Evolutionary conservation across 2,329 filamentous ascomycete species (phyloP).

Genomic region (Calonectria fujianensis): DNA sequence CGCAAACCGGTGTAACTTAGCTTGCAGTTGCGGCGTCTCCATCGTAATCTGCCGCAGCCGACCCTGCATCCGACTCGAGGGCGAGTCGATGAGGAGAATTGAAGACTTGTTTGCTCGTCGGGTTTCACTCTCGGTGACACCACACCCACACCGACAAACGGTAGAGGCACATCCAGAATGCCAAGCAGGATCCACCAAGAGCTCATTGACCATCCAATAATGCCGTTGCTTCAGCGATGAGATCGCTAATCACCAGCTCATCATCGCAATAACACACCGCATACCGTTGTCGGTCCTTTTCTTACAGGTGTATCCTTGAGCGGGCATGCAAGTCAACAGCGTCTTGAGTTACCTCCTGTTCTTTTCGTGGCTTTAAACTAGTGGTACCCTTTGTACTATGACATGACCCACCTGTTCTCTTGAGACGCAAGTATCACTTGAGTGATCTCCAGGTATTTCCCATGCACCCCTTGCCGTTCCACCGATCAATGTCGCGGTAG

Average conservation of each 20-base stretch:
- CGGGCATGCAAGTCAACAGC: neutral
- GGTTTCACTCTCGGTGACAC: neutral
- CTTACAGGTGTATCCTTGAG: neutral
- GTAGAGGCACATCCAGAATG: neutral
- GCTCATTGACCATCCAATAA: too few species aligned
- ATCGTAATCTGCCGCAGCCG: neutral
- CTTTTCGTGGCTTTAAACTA: neutral
- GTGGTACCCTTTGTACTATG: neutral
- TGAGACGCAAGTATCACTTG: too few species aligned
- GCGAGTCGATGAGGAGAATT: neutral
- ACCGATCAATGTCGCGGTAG: too few species aligned
- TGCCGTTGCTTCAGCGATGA: too few species aligned
- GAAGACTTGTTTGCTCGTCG: neutral
- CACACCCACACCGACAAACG: too few species aligned
- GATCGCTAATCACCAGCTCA: too few species aligned
- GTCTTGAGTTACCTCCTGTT: neutral
- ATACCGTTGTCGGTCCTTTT: too few species aligned
- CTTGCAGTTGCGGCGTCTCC: neutral
- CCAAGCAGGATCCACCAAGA: neutral
- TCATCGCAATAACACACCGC: too few species aligned
- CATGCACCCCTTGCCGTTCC: too few species aligned
- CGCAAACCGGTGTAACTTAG: neutral
- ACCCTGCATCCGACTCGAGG: neutral
- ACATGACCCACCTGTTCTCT: too few species aligned
- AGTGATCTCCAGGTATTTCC: too few species aligned